Evolutionary conservation across 257 asterid genomes (phyloP).

Genomic region (Plantago major): DNA sequence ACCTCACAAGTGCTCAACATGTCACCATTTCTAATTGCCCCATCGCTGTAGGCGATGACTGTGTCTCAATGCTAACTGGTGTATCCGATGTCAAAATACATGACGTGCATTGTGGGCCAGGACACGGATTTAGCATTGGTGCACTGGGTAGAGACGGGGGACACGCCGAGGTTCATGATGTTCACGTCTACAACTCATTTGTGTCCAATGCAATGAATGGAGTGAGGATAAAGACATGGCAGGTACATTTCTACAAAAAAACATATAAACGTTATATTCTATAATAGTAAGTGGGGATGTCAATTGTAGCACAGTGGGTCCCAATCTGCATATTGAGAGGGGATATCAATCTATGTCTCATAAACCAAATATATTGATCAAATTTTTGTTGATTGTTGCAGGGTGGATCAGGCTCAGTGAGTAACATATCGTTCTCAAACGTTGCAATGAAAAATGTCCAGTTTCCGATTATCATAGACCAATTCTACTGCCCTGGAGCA

Average conservation of each 20-base stretch:
- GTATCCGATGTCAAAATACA: constrained; percentile 11
- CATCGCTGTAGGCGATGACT: constrained; percentile 29
- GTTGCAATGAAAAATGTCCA: neutral
- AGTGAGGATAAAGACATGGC: constrained; percentile 23
- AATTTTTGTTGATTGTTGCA: neutral
- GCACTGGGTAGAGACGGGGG: constrained; percentile 3
- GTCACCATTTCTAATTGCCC: constrained; percentile 8
- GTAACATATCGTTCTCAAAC: neutral
- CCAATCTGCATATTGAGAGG: no score
- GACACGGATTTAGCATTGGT: constrained; percentile 30
- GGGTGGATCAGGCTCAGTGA: constrained; percentile 9
- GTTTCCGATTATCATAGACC: constrained; percentile 2
- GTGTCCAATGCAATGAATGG: constrained; percentile 19
- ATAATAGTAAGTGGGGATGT: no score
- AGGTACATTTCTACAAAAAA: neutral
- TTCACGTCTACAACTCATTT: constrained; percentile 12
- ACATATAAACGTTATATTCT: no score
- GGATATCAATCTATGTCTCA: no score
- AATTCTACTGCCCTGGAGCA: neutral
- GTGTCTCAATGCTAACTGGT: constrained; percentile 24
- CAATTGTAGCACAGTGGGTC: no score
- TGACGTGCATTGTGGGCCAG: constrained; percentile 23
- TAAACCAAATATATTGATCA: neutral
- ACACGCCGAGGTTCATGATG: constrained; percentile 9
- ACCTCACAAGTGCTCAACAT: constrained; percentile 18